These are phyloP conservation scores for Pyrenopolyporus hunteri DNA, from an alignment of 495 filamentous ascomycete genomes.

Conservation along the genomic window DNA sequence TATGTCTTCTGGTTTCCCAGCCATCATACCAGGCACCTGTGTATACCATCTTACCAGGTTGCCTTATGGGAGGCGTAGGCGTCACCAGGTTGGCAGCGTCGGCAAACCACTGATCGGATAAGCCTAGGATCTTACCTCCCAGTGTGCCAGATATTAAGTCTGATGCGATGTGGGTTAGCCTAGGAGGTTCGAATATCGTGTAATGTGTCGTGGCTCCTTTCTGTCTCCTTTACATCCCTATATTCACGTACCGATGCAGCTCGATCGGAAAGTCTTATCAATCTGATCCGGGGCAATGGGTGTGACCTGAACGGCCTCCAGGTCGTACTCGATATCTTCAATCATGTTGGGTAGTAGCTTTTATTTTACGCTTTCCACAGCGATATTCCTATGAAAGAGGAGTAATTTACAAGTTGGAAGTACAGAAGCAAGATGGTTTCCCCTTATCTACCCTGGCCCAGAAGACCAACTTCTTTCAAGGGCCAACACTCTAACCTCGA, in stretches of 20 bases:
- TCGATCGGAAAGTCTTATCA: constrained; percentile 72
- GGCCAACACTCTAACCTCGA: constrained; percentile 30
- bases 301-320: constrained; percentile 55
- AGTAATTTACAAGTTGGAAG: background rate
- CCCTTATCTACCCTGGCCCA: background rate
- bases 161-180: constrained; percentile 40
- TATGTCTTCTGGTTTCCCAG: constrained; percentile 93
- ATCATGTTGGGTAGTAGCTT: constrained; percentile 25
- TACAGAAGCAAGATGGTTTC: constrained; percentile 4
- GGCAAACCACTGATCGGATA: constrained; percentile 91
- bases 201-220: background rate
- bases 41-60: constrained; percentile 81
- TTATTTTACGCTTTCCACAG: background rate
- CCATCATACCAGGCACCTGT: constrained; percentile 94
- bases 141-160: constrained; percentile 80
- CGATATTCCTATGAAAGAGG: background rate
- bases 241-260: constrained; percentile 65
- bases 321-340: constrained; percentile 51
- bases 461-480: background rate
- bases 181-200: background rate
- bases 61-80: constrained; percentile 73
- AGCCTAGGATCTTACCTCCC: constrained; percentile 73
- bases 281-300: constrained; percentile 64
- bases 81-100: constrained; percentile 79
- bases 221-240: background rate